Evolutionary conservation across 1,284 basidiomycete genomes (phyloP).

Genomic region (Rhodotorula sp.): DNA sequence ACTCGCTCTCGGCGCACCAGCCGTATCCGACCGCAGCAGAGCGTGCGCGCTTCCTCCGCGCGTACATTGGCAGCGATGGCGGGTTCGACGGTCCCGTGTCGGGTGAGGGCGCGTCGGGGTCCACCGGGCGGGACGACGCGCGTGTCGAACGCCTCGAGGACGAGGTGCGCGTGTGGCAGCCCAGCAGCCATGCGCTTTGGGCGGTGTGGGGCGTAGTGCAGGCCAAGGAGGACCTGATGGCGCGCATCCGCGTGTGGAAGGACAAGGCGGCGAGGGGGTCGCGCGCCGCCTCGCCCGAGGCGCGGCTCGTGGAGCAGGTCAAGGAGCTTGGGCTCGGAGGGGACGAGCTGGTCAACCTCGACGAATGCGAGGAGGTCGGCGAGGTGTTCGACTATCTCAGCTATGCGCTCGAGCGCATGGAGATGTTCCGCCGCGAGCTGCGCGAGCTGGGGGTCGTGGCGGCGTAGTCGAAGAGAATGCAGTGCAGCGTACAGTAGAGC

Average conservation of each 20-base stretch:
- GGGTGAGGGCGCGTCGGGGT: neutral
- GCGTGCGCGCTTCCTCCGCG: constrained; percentile 75
- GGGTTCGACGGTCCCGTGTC: constrained; percentile 24
- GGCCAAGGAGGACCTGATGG: constrained; percentile 70
- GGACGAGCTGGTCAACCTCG: constrained; percentile 25
- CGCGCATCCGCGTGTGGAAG: constrained; percentile 42
- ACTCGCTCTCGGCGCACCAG: constrained; percentile 69
- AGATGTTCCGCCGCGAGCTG: constrained; percentile 42
- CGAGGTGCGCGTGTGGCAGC: constrained; percentile 80
- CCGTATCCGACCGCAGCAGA: constrained; percentile 73
- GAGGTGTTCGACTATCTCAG: constrained; percentile 45
- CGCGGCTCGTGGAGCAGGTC: constrained; percentile 6
- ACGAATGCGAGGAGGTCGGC: constrained; percentile 23
- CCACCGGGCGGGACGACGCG: constrained; percentile 24
- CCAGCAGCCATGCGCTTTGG: constrained; percentile 86
- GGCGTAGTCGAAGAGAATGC: neutral
- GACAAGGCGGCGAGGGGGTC: constrained; percentile 11
- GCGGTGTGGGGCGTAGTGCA: constrained; percentile 89
- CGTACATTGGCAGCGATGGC: constrained; percentile 63
- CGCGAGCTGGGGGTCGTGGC: constrained; percentile 19
- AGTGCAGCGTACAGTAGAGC: neutral
- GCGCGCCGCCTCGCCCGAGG: neutral
- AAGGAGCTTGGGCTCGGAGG: constrained; percentile 6
- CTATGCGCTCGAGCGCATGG: constrained; percentile 43
- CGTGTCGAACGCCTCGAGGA: constrained; percentile 60